Base-by-base conservation (phyloP, 2,329 filamentous ascomycete genomes). In the Ceratocystiopsis brevicomis region DNA sequence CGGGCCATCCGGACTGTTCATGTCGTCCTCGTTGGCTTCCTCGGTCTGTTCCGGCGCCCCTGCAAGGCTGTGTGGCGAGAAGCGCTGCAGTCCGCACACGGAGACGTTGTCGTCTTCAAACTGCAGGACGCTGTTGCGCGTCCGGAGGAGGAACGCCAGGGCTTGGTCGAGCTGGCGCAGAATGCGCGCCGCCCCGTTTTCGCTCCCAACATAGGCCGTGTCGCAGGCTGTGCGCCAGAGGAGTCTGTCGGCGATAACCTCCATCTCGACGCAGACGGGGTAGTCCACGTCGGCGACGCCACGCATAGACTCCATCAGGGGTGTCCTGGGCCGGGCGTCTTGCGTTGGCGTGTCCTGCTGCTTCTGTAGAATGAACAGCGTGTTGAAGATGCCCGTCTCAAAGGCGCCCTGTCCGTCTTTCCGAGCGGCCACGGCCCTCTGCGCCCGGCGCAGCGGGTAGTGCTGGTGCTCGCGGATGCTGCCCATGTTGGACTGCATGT, bases 201-300 rank as follows among this genome's bases (percentile, higher is more conserved):
- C 49, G 13, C 69, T 63, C 6, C 25, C 25, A 30, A 77, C 57
- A 12, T 73, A 68, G 1, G 61, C 60, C 1, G 68, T 63, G 51
- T 83, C 76, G 48, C 78, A 79, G 5, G 85, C 83, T 16, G 76
- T 67, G 13, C 82, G 76, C 78, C 86, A 90, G 0, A 53, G 39
- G 6, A 53, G 19, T 2, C 21, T 33, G 0, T 25, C 36, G 13
- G 18, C 25, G 0, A 70, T 56, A 6, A 72, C 59, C 55, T 93
- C 84, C 56, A 90, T 75, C 59, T 95, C 87, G 2, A 84, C 70
- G 52, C 83, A 90, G 4, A 93, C 60, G 0, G 83, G 78, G 56
- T 87, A 92, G 49, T 93, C 85, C 1, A 88, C 76, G 18, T 77
- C 70, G 0, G 83, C 78, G 3, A 63, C 60, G 0, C 78, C 73